phyloP scores from a whole-genome alignment of 148 eudicot genomes.

The Gaultheria prostrata region DNA sequence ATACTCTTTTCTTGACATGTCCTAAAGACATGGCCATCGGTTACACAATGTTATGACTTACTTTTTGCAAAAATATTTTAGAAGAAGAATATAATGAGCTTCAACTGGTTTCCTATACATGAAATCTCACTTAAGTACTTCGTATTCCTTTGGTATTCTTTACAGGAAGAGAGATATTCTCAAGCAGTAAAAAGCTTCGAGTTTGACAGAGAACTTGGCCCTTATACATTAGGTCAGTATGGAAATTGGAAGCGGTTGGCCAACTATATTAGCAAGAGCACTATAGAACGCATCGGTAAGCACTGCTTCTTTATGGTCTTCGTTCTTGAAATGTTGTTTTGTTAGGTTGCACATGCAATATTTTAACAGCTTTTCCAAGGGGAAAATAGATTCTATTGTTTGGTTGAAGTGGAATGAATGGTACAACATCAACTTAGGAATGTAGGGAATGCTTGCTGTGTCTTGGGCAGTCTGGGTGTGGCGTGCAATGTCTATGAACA shows the following conservation, averaged over 20 bases:
- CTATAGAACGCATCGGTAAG: conserved; percentile 74
- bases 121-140: background rate
- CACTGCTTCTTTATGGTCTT: conserved; percentile 2
- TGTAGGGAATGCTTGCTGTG: background rate
- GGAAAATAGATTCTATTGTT: background rate
- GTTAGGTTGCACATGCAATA: background rate
- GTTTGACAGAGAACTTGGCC: conserved; percentile 91
- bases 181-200: conserved; percentile 76
- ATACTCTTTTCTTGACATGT: background rate
- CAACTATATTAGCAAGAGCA: conserved; percentile 66
- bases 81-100: conserved; percentile 5
- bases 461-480: background rate
- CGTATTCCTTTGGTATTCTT: conserved; percentile 8
- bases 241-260: conserved; percentile 83
- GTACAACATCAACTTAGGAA: background rate
- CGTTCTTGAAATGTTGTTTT: background rate
- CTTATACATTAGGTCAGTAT: conserved; percentile 65
- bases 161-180: conserved; percentile 77
- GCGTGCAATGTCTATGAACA: background rate
- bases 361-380: background rate
- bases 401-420: background rate
- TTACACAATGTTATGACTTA: background rate
- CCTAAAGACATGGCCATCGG: background rate
- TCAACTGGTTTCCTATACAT: background rate
- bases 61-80: background rate